Evolutionary conservation across 805 yeast species (phyloP), one percentile per base, ranked within the genome.

Genomic region (Pichia kluyveri): DNA sequence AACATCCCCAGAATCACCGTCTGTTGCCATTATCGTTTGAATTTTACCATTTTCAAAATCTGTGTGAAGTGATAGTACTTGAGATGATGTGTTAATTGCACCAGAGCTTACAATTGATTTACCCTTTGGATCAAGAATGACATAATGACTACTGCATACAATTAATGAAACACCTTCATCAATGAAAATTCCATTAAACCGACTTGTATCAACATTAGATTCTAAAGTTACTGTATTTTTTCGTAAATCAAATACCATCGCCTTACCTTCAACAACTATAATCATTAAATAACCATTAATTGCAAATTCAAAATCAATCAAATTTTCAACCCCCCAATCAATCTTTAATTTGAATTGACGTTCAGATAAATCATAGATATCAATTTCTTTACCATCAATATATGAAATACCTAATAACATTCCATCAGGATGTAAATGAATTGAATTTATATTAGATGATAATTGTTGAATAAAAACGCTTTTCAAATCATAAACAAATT

Each of bases 211-310:
- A 36, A 36, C 10, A 5, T n/a, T 15, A 5, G 44, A 17, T 30
- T 39, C 44, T 18, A 43, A 38, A 31, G 39, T 36, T 8, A 47
- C 2, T 8, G 2, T 27, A 23, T 44, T 44, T n/a, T 48, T 48
- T 15, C 51, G 40, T 42, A 48, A 28, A 41, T 48, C 51, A 44
- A 48, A 48, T 1, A 44, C 3, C 5, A 19, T 5, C 8, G 41
- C 14, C 15, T 40, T 41, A 4, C 8, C 15, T 23, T 12, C 27
- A 6, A 30, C 15, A 12, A 48, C 43, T 14, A 60, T 49, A 15
- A 60, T 36, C 18, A 83, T 58, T 75, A 83, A 80, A 60, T 78
- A 81, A 1, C 91, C 91, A 57, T 83, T 83, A 4, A 40, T 12
- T n/a, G 58, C 57, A 51, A 55, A 55, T 36, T 41, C 23, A 17